Evolutionary conservation across 139 green algal genomes (phyloP).

Genomic region (Chlorella sorokiniana): DNA sequence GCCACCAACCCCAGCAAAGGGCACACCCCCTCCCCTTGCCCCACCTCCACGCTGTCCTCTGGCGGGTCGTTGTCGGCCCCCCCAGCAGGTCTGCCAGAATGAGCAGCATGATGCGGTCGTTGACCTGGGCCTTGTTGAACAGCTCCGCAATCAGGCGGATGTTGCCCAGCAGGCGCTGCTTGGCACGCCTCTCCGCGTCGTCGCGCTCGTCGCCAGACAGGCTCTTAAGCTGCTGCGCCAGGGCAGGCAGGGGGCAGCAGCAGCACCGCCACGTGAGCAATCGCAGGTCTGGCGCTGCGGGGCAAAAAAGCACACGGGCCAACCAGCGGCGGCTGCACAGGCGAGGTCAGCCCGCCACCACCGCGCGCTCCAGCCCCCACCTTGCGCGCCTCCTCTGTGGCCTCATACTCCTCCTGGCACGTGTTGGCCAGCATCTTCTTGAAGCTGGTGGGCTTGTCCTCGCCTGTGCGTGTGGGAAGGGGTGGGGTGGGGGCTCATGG

Average conservation of each 20-base stretch:
- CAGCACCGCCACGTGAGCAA: background rate
- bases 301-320: background rate
- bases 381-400: conserved; percentile 62
- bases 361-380: conserved; percentile 35
- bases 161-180: conserved; percentile 92
- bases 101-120: conserved; percentile 92
- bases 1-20: background rate
- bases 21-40: background rate
- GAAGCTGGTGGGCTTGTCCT: conserved; percentile 86
- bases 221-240: conserved; percentile 50
- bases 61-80: conserved; percentile 57
- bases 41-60: conserved; percentile 91
- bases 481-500: background rate
- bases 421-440: conserved; percentile 96
- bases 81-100: conserved; percentile 87
- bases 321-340: too few species aligned
- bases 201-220: conserved; percentile 61
- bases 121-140: conserved; percentile 87
- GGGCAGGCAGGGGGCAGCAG: background rate
- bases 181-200: conserved; percentile 65
- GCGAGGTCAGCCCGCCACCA: background rate
- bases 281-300: background rate
- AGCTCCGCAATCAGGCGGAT: conserved; percentile 97
- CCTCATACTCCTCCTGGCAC: conserved; percentile 99
- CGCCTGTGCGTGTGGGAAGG: conserved; percentile 42